Conservation (phyloP, 306 rosid genomes). For the Citrullus colocynthis region DNA sequence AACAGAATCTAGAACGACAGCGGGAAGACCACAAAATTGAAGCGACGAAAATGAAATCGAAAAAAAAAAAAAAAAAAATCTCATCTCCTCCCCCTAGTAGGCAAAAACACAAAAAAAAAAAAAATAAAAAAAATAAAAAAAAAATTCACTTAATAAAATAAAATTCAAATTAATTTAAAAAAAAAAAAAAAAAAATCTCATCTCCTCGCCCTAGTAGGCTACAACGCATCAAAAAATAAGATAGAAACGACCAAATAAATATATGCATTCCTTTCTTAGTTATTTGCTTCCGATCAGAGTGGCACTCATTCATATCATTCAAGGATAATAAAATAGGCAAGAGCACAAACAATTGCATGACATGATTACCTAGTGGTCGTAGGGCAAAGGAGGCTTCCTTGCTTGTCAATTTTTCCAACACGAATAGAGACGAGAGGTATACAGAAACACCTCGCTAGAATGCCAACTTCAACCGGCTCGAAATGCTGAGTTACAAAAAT, state of each 20-base stretch:
- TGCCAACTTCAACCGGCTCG: slow-evolving; percentile 88
- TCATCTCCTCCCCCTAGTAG: background rate
- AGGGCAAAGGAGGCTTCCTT: slow-evolving; percentile 57
- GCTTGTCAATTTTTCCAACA: slow-evolving; percentile 70
- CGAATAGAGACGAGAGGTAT: slow-evolving; percentile 91
- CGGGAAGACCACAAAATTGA: background rate
- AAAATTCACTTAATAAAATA: no score
- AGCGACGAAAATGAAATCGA: background rate
- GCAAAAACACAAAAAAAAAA: background rate
- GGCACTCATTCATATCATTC: background rate
- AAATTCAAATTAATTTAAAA: no score
- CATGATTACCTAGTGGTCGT: slow-evolving; percentile 50
- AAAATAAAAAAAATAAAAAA: background rate
- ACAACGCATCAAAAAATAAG: background rate
- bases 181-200: background rate
- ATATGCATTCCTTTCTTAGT: background rate
- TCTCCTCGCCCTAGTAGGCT: background rate
- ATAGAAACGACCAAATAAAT: background rate
- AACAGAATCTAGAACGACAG: background rate
- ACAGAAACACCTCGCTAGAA: slow-evolving; percentile 95
- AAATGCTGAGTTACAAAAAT: slow-evolving; percentile 49
- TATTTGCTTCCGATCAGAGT: background rate
- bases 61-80: background rate
- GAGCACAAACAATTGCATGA: background rate
- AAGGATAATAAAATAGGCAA: background rate